Conservation (phyloP, 2,329 filamentous ascomycete genomes). For the Truncatella angustata region DNA sequence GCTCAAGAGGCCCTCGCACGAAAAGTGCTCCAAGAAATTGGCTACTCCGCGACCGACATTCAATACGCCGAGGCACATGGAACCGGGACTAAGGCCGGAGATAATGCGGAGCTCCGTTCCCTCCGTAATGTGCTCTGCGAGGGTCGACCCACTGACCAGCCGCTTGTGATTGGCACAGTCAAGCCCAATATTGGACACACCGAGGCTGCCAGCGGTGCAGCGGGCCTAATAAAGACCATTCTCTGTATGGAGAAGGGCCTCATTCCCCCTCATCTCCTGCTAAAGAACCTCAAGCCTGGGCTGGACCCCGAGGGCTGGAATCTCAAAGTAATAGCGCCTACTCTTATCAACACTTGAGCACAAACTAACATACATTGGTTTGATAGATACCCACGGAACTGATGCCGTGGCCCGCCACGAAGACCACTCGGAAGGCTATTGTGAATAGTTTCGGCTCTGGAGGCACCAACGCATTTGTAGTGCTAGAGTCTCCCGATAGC, state of each 20-base stretch:
- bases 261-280: conserved; percentile 53
- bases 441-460: too few relatives aligned
- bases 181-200: conserved; percentile 56
- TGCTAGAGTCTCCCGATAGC: too few relatives aligned
- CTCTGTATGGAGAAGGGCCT: conserved; percentile 46
- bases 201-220: conserved; percentile 50
- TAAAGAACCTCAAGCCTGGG: conserved; percentile 41
- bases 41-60: conserved; percentile 42
- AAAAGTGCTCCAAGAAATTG: conserved; percentile 43
- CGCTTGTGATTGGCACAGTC: conserved; percentile 49
- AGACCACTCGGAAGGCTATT: too few relatives aligned
- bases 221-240: conserved; percentile 51
- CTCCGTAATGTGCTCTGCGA: conserved; percentile 42
- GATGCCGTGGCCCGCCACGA: too few relatives aligned
- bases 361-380: too few relatives aligned
- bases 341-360: too few relatives aligned
- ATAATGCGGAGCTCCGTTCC: conserved; percentile 48
- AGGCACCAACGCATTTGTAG: too few relatives aligned
- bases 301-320: conserved; percentile 46
- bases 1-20: conserved; percentile 1
- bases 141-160: conserved; percentile 30
- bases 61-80: conserved; percentile 57
- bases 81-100: conserved; percentile 58
- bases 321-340: conserved; percentile 46
- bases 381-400: too few relatives aligned